Percentiles rank a stretch among this genome's conserved stretches.
phyloP scores from a whole-genome alignment of 2,329 filamentous ascomycete genomes.

The Dryadomyces quercivorus region DNA sequence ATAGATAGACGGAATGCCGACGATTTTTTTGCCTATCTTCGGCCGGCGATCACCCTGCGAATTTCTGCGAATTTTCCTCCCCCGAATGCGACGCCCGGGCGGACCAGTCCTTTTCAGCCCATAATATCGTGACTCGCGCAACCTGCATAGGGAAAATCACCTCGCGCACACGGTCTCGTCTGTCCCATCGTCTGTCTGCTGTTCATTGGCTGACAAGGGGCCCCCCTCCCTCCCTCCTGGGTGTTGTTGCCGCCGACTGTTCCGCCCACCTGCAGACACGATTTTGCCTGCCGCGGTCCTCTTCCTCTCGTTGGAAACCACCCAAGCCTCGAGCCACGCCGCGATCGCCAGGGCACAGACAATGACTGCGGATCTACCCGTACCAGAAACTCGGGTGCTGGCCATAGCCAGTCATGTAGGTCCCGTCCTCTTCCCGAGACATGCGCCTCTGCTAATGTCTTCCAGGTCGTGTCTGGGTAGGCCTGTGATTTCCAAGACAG shows the following conservation, averaged over 20 bases:
- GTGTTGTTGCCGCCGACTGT: too few relatives aligned
- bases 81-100: not conserved
- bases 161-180: too few relatives aligned
- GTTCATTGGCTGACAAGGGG: too few relatives aligned
- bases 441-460: slow-evolving; percentile 11
- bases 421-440: not conserved
- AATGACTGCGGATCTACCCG: slow-evolving; percentile 28
- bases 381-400: slow-evolving; percentile 57
- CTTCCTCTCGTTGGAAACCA: not conserved
- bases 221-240: too few relatives aligned
- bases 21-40: not conserved
- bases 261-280: too few relatives aligned
- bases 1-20: not conserved
- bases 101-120: not conserved
- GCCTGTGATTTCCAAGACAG: slow-evolving; percentile 21
- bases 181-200: too few relatives aligned
- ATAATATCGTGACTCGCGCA: too few relatives aligned
- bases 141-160: too few relatives aligned
- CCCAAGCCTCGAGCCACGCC: too few relatives aligned
- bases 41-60: too few relatives aligned
- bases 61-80: not conserved
- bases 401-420: slow-evolving; percentile 93
- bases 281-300: not conserved
- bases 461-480: slow-evolving; percentile 63
- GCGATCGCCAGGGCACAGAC: not conserved